Conservation (phyloP, 164 flowering plant species). For the Sedum album region DNA sequence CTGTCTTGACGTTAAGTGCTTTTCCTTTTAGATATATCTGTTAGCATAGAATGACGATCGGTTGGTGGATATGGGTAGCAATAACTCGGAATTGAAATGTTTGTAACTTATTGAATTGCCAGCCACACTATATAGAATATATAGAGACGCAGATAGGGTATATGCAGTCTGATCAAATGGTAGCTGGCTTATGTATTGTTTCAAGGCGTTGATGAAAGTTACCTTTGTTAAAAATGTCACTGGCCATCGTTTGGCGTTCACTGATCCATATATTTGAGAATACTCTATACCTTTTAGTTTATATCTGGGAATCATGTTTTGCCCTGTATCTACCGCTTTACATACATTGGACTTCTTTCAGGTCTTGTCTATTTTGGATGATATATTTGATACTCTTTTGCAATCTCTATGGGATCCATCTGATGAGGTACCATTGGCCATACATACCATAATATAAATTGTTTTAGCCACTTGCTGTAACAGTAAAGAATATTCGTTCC, state of each 20-base stretch:
- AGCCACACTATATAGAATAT: not conserved
- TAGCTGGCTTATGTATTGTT: not conserved
- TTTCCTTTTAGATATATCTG: not conserved
- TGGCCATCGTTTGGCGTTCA: not conserved
- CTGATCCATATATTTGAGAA: not conserved
- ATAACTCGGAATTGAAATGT: not conserved
- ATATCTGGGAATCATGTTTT: not conserved
- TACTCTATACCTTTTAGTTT: not conserved
- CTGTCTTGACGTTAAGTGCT: not conserved
- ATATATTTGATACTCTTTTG: constrained; percentile 75
- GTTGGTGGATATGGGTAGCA: not conserved
- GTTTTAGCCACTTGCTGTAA: not conserved
- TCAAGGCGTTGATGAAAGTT: not conserved
- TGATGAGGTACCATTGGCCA: constrained; percentile 54
- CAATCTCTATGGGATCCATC: constrained; percentile 81
- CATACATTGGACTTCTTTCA: constrained; percentile 20
- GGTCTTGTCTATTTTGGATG: constrained; percentile 71
- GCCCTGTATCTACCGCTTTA: not conserved
- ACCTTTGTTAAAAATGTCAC: not conserved
- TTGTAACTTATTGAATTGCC: not conserved
- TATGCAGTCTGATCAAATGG: not conserved
- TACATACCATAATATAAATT: too few relatives aligned
- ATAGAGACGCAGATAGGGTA: not conserved
- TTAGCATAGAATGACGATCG: not conserved
- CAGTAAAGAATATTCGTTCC: not conserved